Evolutionary conservation across 83 land plant genomes (phyloP).

Genomic region (Thuja plicata): DNA sequence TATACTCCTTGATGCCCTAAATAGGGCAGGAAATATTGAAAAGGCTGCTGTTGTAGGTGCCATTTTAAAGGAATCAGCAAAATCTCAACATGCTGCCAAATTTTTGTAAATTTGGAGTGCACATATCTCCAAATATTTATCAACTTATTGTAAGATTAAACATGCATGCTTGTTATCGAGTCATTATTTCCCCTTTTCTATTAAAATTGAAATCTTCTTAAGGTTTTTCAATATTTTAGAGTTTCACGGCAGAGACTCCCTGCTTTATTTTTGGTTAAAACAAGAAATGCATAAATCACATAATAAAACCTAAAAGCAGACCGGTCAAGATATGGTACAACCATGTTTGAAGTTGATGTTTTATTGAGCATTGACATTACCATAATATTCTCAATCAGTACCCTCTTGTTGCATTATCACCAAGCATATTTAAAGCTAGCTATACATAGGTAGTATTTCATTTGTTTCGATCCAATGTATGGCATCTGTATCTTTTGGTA

Average conservation of each 20-base stretch:
- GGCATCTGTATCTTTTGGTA: not conserved
- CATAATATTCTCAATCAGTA: not conserved
- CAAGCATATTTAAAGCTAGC: not conserved
- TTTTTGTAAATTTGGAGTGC: constrained; percentile 13
- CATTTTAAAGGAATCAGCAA: constrained; percentile 64
- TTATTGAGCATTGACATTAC: not conserved
- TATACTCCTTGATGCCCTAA: constrained; percentile 60
- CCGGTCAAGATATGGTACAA: not conserved
- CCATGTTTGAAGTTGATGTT: not conserved
- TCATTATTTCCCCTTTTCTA: not conserved
- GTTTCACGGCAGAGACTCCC: not conserved
- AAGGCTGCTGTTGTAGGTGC: constrained; percentile 75
- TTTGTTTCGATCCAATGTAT: not conserved
- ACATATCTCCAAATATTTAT: not conserved
- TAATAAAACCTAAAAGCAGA: not conserved
- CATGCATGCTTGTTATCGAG: not conserved
- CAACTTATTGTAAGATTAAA: not conserved
- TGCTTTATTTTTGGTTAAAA: not conserved
- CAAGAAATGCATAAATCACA: not conserved
- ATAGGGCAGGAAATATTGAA: constrained; percentile 64
- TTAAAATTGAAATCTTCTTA: not conserved
- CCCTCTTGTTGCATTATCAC: not conserved
- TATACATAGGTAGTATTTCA: not conserved
- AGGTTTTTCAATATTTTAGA: not conserved
- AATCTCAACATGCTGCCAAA: constrained; percentile 54